These are phyloP conservation scores for Brassica cretica DNA, from an alignment of 345 rosid genomes.

Conservation along the genomic window DNA sequence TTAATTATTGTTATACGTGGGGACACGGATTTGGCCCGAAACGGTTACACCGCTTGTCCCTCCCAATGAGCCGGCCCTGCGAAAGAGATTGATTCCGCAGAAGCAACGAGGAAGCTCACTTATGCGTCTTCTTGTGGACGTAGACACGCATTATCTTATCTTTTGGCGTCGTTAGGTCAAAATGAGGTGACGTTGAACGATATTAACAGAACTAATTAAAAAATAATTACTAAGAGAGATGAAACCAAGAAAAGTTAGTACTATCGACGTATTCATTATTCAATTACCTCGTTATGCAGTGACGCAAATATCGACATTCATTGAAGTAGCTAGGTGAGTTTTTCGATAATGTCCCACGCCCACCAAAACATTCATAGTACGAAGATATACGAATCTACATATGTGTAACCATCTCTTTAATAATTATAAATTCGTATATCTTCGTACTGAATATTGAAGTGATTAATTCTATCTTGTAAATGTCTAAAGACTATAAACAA, in stretches of 20 bases:
- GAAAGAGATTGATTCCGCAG: constrained; percentile 23
- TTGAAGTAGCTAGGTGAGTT: not conserved
- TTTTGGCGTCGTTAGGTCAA: constrained; percentile 28
- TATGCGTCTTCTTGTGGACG: constrained; percentile 23
- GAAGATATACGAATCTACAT: too few species aligned
- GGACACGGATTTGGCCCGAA: too few species aligned
- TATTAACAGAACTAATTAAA: constrained; percentile 7
- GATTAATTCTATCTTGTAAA: not conserved
- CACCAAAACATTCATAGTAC: not conserved
- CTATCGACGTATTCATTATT: not conserved
- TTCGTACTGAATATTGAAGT: not conserved
- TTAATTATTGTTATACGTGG: too few species aligned
- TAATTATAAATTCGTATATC: too few species aligned
- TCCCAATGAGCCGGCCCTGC: too few species aligned
- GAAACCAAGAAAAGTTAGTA: not conserved
- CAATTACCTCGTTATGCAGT: not conserved
- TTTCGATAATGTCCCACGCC: constrained; percentile 12
- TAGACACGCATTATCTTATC: constrained; percentile 3
- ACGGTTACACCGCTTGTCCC: too few species aligned
- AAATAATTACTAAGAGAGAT: not conserved
- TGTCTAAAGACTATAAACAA: not conserved
- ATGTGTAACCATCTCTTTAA: not conserved
- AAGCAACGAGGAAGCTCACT: constrained; percentile 39
- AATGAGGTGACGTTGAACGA: constrained; percentile 7
- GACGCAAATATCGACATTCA: constrained; percentile 4